phyloP scores from a whole-genome alignment of 306 rosid genomes.

The Castanospermum australe region DNA sequence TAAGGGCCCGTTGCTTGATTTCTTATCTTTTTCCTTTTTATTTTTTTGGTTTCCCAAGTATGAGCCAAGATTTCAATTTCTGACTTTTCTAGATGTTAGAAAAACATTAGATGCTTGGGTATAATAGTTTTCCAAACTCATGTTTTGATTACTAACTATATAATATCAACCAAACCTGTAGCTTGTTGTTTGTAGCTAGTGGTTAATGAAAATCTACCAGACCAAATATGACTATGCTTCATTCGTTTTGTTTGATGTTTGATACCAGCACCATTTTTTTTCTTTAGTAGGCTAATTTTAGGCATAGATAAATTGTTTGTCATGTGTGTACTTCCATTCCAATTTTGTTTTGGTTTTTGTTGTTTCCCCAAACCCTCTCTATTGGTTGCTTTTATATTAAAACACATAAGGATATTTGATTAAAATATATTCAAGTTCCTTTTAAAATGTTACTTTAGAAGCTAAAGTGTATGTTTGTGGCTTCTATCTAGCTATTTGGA shows the following conservation, averaged over 20 bases:
- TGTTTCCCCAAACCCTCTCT: conserved; percentile 37
- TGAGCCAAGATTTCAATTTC: too few relatives aligned
- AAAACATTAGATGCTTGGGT: too few relatives aligned
- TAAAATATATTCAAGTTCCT: not conserved
- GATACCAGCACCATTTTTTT: not conserved
- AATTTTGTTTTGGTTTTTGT: conserved; percentile 12
- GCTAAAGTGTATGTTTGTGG: not conserved
- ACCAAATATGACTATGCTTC: too few relatives aligned
- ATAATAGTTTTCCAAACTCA: too few relatives aligned
- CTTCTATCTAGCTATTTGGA: conserved; percentile 17
- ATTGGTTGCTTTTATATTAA: conserved; percentile 4
- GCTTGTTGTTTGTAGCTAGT: too few relatives aligned
- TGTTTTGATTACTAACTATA: too few relatives aligned
- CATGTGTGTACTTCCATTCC: conserved; percentile 12
- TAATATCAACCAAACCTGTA: too few relatives aligned
- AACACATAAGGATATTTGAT: not conserved
- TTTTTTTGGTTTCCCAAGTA: too few relatives aligned
- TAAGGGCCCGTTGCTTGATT: too few relatives aligned
- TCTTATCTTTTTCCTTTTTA: too few relatives aligned
- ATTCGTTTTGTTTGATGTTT: conserved; percentile 24
- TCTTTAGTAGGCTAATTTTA: not conserved
- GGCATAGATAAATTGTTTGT: conserved; percentile 16
- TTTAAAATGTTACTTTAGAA: not conserved
- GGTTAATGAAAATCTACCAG: too few relatives aligned
- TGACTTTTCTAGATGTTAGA: too few relatives aligned